These are phyloP conservation scores for Raphanus hybrid DNA, from an alignment of 441 rosid genomes.

Conservation along the genomic window DNA sequence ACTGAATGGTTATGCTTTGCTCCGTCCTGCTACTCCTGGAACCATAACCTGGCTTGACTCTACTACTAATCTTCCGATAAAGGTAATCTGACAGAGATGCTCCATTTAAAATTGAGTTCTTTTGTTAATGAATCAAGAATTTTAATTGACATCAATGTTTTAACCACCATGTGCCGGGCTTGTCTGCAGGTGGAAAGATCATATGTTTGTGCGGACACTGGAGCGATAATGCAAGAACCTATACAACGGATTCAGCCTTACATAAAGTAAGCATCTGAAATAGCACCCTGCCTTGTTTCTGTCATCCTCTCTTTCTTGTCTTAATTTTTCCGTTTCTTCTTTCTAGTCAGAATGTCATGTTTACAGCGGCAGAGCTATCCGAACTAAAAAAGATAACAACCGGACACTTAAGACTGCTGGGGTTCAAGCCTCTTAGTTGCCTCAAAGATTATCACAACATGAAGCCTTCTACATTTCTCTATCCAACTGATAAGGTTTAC, in stretches of 20 bases:
- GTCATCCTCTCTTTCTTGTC: constrained; percentile 14
- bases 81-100: constrained; percentile 52
- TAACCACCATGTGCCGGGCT: constrained; percentile 5
- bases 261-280: constrained; percentile 55
- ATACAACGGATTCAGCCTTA: constrained; percentile 65
- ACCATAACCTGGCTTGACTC: constrained; percentile 94
- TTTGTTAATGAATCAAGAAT: constrained; percentile 4
- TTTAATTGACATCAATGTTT: constrained; percentile 4
- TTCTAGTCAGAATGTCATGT: constrained; percentile 68
- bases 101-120: constrained; percentile 4
- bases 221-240: constrained; percentile 78
- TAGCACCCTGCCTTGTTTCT: constrained; percentile 11
- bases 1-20: constrained; percentile 80
- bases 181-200: constrained; percentile 84
- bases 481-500: constrained; percentile 86
- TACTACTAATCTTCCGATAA: constrained; percentile 82
- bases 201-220: constrained; percentile 91
- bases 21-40: constrained; percentile 88
- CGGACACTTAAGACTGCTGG: constrained; percentile 77
- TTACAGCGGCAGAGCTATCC: constrained; percentile 69
- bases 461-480: constrained; percentile 92
- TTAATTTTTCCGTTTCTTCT: constrained; percentile 24
- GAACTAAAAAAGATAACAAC: constrained; percentile 77
- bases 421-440: constrained; percentile 92
- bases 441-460: constrained; percentile 93